Evolutionary conservation across 352 stramenopile genomes (phyloP).

Genomic region (Phytopythium cucurbitacearum): DNA sequence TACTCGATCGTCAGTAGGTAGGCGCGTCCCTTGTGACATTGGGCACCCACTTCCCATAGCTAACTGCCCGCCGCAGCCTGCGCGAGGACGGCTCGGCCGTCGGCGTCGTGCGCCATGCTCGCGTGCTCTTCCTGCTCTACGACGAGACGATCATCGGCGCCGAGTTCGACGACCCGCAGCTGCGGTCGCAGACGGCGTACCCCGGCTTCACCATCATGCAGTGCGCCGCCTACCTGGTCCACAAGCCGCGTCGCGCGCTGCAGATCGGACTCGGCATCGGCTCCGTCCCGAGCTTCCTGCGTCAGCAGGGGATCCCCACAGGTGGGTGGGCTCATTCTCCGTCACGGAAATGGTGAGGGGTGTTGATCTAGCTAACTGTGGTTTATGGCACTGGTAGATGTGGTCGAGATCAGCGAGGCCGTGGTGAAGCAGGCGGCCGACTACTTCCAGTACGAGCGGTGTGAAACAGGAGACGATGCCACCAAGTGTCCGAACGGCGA

Average conservation of each 20-base stretch:
- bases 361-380: not conserved
- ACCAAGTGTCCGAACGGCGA: slow-evolving; percentile 31
- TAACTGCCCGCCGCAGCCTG: slow-evolving; percentile 7
- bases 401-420: slow-evolving; percentile 69
- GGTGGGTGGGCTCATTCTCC: slow-evolving; percentile 11
- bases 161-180: slow-evolving; percentile 62
- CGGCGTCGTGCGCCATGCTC: slow-evolving; percentile 46
- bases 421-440: slow-evolving; percentile 58
- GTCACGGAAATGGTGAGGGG: not conserved
- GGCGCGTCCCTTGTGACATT: not conserved
- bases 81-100: slow-evolving; percentile 51
- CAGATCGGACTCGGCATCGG: slow-evolving; percentile 76
- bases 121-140: slow-evolving; percentile 60
- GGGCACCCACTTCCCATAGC: not conserved
- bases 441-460: slow-evolving; percentile 73
- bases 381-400: slow-evolving; percentile 21
- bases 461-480: slow-evolving; percentile 12
- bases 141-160: slow-evolving; percentile 76
- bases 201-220: slow-evolving; percentile 84
- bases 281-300: slow-evolving; percentile 62
- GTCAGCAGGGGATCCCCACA: slow-evolving; percentile 50
- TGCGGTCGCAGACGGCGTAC: slow-evolving; percentile 62
- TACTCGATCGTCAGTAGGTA: slow-evolving; percentile 18
- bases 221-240: slow-evolving; percentile 46
- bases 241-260: slow-evolving; percentile 32